These are phyloP conservation scores for Aspergillus sojae DNA, from an alignment of 2,329 filamentous ascomycete species.

Conservation along the genomic window DNA sequence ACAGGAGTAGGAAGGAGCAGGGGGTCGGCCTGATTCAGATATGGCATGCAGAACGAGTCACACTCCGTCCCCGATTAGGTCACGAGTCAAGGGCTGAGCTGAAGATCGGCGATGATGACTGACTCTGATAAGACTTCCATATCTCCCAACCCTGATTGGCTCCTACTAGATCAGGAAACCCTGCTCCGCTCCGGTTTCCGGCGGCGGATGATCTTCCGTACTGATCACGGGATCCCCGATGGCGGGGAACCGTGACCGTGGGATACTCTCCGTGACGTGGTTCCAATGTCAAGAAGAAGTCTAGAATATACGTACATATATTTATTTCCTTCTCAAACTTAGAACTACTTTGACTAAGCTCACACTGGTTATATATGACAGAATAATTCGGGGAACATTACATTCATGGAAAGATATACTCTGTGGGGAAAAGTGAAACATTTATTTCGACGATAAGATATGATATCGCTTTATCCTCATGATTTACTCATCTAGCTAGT, in stretches of 20 bases:
- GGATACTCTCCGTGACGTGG: neutral
- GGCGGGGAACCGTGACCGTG: neutral
- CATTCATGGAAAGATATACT: neutral
- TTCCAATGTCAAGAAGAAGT: neutral
- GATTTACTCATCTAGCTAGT: neutral
- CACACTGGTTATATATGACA: neutral
- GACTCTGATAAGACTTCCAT: conserved; percentile 7
- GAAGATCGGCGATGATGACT: neutral
- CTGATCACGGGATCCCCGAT: neutral
- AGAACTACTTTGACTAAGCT: neutral
- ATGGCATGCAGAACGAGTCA: conserved; percentile 7
- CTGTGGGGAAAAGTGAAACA: neutral
- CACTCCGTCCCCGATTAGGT: conserved; percentile 8
- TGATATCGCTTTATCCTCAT: neutral
- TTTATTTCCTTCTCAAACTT: neutral
- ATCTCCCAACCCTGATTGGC: conserved; percentile 13
- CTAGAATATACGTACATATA: neutral
- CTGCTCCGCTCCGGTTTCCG: conserved; percentile 9
- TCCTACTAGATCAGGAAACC: conserved; percentile 1
- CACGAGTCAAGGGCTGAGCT: conserved; percentile 10
- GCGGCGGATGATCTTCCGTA: conserved; percentile 5
- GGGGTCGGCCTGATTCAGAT: neutral
- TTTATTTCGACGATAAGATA: neutral
- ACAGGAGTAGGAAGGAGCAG: neutral
- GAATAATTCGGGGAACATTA: neutral